Evolutionary conservation across 371 early-diverging fungal species (phyloP).

Genomic region (Nematocida minor): DNA sequence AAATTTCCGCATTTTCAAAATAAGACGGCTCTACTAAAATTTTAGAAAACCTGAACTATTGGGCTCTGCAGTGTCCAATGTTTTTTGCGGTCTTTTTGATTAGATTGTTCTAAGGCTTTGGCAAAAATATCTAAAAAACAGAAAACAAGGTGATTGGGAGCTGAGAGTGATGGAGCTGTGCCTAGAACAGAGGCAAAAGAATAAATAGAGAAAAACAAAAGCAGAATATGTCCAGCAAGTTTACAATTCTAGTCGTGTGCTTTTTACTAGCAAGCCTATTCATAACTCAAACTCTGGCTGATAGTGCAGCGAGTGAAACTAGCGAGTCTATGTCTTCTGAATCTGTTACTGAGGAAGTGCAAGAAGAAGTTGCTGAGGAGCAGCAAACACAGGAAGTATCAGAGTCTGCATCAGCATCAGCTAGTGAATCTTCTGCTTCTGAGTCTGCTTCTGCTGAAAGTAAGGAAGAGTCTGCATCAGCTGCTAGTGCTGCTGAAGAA

Average conservation of each 20-base stretch:
- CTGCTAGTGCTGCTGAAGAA: background rate
- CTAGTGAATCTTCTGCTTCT: background rate
- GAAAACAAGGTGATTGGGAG: too few relatives aligned
- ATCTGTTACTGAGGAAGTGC: background rate
- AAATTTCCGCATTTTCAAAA: background rate
- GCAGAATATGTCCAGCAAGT: background rate
- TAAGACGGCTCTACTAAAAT: background rate
- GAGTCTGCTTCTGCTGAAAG: background rate
- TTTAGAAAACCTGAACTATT: background rate
- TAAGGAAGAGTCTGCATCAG: too few relatives aligned
- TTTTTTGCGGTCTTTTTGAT: constrained; percentile 31
- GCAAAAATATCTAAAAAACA: background rate
- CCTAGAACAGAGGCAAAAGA: background rate
- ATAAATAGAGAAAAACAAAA: background rate
- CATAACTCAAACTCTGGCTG: background rate
- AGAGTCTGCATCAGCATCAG: background rate
- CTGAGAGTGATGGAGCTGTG: background rate
- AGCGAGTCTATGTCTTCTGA: background rate
- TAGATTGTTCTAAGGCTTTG: background rate
- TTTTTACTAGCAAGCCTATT: background rate
- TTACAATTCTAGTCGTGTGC: background rate
- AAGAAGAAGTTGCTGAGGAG: background rate
- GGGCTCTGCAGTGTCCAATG: background rate
- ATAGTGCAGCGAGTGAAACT: background rate
- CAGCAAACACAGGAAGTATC: background rate